phyloP scores from a whole-genome alignment of 2,329 filamentous ascomycete genomes.

The Diaporthe citrichinensis region DNA sequence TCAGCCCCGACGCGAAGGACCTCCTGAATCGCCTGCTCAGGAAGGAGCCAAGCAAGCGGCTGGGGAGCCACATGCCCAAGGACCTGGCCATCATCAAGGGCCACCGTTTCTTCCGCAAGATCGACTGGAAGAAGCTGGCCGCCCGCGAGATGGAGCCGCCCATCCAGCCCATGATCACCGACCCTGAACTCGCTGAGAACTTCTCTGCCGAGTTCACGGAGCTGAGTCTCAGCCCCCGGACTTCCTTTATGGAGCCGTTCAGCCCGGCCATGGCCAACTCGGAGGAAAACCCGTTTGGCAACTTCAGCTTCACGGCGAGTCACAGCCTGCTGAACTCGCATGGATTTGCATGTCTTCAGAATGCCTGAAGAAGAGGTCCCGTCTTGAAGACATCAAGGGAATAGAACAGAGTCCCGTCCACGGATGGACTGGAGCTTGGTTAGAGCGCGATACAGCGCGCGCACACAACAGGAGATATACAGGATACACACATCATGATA shows the following conservation, averaged over 20 bases:
- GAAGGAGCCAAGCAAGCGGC: conserved; percentile 91
- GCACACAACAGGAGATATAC: neutral
- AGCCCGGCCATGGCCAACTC: conserved; percentile 51
- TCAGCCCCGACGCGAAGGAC: conserved; percentile 93
- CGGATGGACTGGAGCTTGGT: neutral
- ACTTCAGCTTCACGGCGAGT: conserved; percentile 75
- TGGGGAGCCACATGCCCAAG: conserved; percentile 90
- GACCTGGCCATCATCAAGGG: conserved; percentile 89
- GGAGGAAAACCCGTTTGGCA: conserved; percentile 72
- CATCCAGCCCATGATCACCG: conserved; percentile 93
- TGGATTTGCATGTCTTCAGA: conserved; percentile 37
- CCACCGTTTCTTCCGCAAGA: conserved; percentile 96
- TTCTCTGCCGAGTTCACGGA: conserved; percentile 94
- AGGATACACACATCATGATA: conserved; percentile 20
- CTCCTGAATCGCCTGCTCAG: conserved; percentile 89
- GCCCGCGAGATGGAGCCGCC: conserved; percentile 87
- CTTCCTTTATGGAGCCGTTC: conserved; percentile 54
- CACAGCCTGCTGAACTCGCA: conserved; percentile 59
- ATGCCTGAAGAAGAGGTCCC: neutral
- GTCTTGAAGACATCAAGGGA: neutral
- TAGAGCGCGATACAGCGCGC: neutral
- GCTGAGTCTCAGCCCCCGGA: conserved; percentile 79
- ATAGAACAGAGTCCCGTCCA: neutral
- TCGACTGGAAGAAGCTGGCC: conserved; percentile 92
- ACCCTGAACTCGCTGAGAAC: conserved; percentile 96